Conservation (phyloP, 2,329 filamentous ascomycete species). For the Thermoascus crustaceus region DNA sequence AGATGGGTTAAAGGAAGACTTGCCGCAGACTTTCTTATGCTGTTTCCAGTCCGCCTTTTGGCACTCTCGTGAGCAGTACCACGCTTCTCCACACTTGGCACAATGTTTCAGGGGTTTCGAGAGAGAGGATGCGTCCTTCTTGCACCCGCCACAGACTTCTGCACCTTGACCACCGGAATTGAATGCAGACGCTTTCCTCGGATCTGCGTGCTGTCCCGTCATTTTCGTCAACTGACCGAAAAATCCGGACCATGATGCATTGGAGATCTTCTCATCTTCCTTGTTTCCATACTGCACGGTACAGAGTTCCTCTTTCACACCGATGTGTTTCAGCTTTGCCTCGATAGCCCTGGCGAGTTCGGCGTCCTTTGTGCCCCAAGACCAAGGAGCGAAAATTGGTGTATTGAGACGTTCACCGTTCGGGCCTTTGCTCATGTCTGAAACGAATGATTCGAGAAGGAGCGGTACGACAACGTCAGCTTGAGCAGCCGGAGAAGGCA, state of each 20-base stretch:
- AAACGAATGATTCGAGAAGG: constrained; percentile 1
- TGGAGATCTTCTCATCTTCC: not conserved
- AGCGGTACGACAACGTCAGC: constrained; percentile 3
- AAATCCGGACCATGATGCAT: not conserved
- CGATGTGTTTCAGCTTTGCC: constrained; percentile 6
- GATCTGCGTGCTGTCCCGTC: no score
- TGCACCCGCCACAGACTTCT: not conserved
- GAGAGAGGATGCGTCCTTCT: not conserved
- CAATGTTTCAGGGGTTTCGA: not conserved
- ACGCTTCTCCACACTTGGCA: not conserved
- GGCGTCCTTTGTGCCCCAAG: constrained; percentile 6
- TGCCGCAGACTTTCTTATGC: not conserved
- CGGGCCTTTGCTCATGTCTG: not conserved
- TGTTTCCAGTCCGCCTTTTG: not conserved
- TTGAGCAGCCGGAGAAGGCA: constrained; percentile 1
- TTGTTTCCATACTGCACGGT: not conserved
- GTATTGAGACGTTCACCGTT: constrained; percentile 1
- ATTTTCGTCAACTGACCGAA: not conserved
- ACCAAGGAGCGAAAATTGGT: constrained; percentile 6
- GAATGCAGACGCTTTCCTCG: not conserved
- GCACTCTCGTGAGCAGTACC: constrained; percentile 2
- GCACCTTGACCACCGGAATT: not conserved
- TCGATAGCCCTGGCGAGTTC: constrained; percentile 6
- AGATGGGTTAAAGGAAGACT: no score
- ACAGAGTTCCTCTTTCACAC: constrained; percentile 7